phyloP scores from a whole-genome alignment of 1,284 basidiomycete genomes.

The Peniophora sp. region DNA sequence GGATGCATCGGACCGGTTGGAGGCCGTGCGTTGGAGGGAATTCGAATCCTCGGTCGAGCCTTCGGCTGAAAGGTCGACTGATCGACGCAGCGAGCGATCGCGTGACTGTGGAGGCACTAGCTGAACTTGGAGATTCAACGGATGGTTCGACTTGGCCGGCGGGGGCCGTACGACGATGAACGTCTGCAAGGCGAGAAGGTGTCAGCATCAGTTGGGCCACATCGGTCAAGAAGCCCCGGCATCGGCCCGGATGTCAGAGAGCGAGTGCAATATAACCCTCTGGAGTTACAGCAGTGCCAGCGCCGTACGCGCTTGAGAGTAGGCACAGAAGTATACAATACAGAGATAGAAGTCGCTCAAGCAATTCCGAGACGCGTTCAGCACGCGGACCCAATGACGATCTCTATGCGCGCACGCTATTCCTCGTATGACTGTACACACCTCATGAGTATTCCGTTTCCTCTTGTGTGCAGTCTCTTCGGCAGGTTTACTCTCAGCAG shows the following conservation, averaged over 20 bases:
- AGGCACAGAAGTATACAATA: neutral
- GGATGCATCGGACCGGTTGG: constrained; percentile 41
- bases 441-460: constrained; percentile 53
- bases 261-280: neutral
- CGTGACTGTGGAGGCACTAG: constrained; percentile 68
- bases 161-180: constrained; percentile 84
- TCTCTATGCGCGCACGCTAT: neutral
- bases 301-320: neutral
- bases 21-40: constrained; percentile 26
- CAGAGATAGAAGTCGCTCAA: constrained; percentile 2
- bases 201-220: neutral
- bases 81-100: constrained; percentile 30
- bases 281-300: neutral
- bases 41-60: constrained; percentile 23
- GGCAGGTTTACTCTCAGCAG: constrained; percentile 18
- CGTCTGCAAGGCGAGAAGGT: constrained; percentile 39
- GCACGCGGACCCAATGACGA: neutral
- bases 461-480: constrained; percentile 39
- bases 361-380: neutral
- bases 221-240: neutral
- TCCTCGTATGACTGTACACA: constrained; percentile 18
- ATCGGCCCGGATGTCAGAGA: constrained; percentile 1
- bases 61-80: constrained; percentile 26
- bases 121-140: constrained; percentile 90
- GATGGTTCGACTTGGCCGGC: constrained; percentile 77